Evolutionary conservation across 305 asterid genomes (phyloP).

Genomic region (Salvia sclarea): DNA sequence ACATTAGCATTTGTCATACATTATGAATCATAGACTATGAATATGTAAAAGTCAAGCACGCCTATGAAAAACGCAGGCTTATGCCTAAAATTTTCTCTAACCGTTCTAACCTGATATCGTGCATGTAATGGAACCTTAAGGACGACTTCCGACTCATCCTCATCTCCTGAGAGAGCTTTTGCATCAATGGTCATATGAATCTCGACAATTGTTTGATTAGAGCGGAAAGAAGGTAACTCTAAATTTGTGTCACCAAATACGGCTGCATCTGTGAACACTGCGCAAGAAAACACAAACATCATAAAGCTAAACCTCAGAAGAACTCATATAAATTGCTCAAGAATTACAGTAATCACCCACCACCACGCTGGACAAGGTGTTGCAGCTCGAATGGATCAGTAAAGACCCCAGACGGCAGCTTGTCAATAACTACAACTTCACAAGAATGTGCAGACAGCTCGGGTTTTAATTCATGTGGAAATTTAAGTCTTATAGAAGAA

Average conservation of each 20-base stretch:
- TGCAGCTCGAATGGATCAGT: slow-evolving; percentile 92
- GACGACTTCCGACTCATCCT: slow-evolving; percentile 45
- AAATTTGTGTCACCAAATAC: slow-evolving; percentile 92
- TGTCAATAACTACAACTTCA: slow-evolving; percentile 55
- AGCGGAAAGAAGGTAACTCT: slow-evolving; percentile 72
- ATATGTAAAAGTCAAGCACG: neutral
- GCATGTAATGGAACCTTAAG: slow-evolving; percentile 77
- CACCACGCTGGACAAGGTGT: slow-evolving; percentile 71
- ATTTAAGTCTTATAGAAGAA: slow-evolving; percentile 49
- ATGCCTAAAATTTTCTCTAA: neutral
- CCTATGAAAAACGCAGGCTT: neutral
- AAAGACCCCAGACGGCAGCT: slow-evolving; percentile 78
- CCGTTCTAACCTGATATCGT: slow-evolving; percentile 65
- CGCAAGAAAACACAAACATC: slow-evolving; percentile 17
- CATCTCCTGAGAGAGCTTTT: slow-evolving; percentile 28
- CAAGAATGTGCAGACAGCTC: slow-evolving; percentile 44
- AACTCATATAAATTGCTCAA: neutral
- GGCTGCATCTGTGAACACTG: slow-evolving; percentile 63
- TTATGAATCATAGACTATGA: neutral
- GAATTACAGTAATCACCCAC: slow-evolving; percentile 38
- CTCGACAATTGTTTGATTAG: slow-evolving; percentile 76
- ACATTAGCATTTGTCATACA: neutral
- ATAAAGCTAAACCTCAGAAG: slow-evolving; percentile 6
- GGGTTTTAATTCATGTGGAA: slow-evolving; percentile 33
- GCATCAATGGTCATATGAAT: slow-evolving; percentile 55